These are phyloP conservation scores for Sugiyamaella novakii DNA, from an alignment of 1,139 yeast species.

Conservation along the genomic window DNA sequence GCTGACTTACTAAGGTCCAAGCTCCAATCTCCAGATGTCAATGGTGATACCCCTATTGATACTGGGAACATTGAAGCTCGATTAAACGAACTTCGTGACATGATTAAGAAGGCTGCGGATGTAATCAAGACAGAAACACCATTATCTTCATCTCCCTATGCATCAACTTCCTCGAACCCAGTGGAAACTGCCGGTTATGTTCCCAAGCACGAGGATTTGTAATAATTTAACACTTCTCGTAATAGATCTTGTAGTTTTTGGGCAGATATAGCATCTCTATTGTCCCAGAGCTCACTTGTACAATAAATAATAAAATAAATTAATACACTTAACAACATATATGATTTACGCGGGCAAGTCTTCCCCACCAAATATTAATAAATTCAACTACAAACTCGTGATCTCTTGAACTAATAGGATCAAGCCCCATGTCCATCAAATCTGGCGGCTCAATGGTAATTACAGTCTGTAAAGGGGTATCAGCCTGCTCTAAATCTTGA, in stretches of 20 bases:
- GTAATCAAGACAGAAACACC: slow-evolving; percentile 1
- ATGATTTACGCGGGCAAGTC: slow-evolving; percentile 41
- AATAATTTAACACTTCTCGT: slow-evolving; percentile 10
- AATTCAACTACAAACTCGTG: slow-evolving; percentile 57
- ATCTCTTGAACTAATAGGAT: slow-evolving; percentile 65
- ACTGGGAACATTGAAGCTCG: slow-evolving; percentile 9
- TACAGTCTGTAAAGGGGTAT: slow-evolving; percentile 23
- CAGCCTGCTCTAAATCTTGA: slow-evolving; percentile 27
- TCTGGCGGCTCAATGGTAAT: slow-evolving; percentile 50
- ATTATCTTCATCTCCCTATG: slow-evolving; percentile 4
- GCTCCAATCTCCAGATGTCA: slow-evolving; percentile 1
- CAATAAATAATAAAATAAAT: slow-evolving; percentile 8
- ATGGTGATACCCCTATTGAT: slow-evolving; percentile 3
- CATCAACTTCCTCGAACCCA: slow-evolving; percentile 7
- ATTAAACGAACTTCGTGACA: slow-evolving; percentile 13
- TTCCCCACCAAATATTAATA: slow-evolving; percentile 59
- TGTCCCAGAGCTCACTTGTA: too few species aligned
- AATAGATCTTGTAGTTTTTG: too few species aligned
- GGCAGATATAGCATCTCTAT: too few species aligned
- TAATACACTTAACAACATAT: slow-evolving; percentile 32
- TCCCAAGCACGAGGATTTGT: slow-evolving; percentile 25
- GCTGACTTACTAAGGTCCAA: slow-evolving; percentile 16
- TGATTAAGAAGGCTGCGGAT: slow-evolving; percentile 17
- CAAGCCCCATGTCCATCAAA: slow-evolving; percentile 70
- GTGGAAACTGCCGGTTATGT: too few species aligned